These are phyloP conservation scores for Seiridium unicorne DNA, from an alignment of 2,329 filamentous ascomycete genomes.

Conservation along the genomic window DNA sequence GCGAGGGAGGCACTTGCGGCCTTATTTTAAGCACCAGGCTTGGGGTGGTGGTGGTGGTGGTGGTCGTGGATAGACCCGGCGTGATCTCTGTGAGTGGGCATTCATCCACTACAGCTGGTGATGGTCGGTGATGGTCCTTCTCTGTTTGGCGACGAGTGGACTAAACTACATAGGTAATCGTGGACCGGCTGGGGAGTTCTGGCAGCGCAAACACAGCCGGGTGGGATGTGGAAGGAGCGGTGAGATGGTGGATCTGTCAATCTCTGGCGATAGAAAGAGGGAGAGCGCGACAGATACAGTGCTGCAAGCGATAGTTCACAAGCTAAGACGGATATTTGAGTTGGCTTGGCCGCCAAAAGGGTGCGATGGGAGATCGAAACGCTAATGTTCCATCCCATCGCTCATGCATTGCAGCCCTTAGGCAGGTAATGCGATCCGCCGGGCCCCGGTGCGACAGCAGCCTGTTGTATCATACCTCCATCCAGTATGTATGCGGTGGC, in stretches of 20 bases:
- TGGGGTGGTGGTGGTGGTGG: neutral
- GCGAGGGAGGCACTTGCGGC: neutral
- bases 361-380: neutral
- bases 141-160: neutral
- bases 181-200: neutral
- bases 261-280: neutral
- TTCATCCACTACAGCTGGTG: neutral
- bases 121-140: neutral
- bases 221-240: neutral
- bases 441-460: constrained; percentile 4
- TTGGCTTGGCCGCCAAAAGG: neutral
- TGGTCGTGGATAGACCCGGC: neutral
- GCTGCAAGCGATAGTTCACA: neutral
- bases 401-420: constrained; percentile 5
- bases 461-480: neutral
- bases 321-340: constrained; percentile 2
- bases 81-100: neutral
- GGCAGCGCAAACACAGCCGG: neutral
- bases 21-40: neutral
- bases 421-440: constrained; percentile 12
- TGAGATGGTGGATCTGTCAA: neutral
- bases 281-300: neutral
- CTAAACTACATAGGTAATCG: neutral
- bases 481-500: neutral
- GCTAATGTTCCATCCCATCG: constrained; percentile 9